Base-by-base conservation (phyloP, 108 stramenopile genomes). In the Pseudonitzschia multiseries region DNA sequence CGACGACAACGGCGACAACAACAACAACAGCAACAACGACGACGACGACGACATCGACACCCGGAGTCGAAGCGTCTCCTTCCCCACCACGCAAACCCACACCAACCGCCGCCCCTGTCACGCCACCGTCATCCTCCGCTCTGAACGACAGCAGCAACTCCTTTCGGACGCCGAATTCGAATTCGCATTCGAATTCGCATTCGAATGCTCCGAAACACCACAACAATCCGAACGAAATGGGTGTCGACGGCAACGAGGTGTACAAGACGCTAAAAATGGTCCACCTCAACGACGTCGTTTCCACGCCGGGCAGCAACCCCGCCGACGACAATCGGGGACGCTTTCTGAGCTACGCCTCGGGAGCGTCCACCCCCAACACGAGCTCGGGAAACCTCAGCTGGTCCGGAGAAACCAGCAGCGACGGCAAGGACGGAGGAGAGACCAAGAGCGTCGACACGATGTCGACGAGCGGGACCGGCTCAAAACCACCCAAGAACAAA, bases 361-460 rank as follows among this genome's bases (percentile, higher is more conserved):
- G 80, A 22, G 80, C 80, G 31, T 81, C 80, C 53, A 71, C 80
- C 2, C 80, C 80, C 17, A 79, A 73, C 32, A 73, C 78, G 29
- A 73, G 72, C 31, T 54, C 52, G 9, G 78, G 72, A 22, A 73
- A 79, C 57, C 27, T 79, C 59, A 73, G 72, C 40, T 72, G 72
- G 71, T 12, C 18, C 14, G 78, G 65, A 36, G 67, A 65, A 13
- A 27, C 51, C 28, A 66, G 41, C n/a, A 60, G 46, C 31, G 66
- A 29, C 46, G 65, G 63, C 36, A 63, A 67, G 24, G 27, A 51
- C 21, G 51, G 40, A 33, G 61, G 12, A 36, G 36, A 62, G n/a
- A 33, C 33, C 18, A 62, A 62, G 61, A 40, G 33, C 36, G 21
- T 8, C 12, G 61, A 31, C 14, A 62, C 61, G 50, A 10, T 3